A percentile compares a stretch with the other conserved stretches of the same genome.
phyloP scores from a whole-genome alignment of 2,329 filamentous ascomycete genomes.

The Fusarium praegraminearum region DNA sequence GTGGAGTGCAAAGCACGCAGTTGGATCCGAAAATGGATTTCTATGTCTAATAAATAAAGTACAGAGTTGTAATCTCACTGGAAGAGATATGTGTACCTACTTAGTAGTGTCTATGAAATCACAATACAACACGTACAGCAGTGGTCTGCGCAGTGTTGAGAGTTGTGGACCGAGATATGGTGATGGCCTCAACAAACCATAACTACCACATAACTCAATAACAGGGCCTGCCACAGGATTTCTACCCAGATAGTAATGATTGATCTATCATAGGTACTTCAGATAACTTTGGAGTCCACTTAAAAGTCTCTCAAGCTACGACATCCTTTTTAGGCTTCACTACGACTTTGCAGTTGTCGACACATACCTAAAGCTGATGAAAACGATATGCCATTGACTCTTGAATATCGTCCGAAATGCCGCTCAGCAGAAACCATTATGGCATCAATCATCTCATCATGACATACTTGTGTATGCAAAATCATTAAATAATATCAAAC shows the following conservation, averaged over 20 bases:
- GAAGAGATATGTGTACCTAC: neutral
- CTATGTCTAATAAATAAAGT: neutral
- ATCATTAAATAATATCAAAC: neutral
- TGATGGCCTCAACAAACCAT: neutral
- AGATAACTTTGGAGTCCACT: too few relatives aligned
- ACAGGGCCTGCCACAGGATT: too few relatives aligned
- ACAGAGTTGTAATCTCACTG: neutral
- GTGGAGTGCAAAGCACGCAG: neutral
- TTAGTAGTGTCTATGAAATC: neutral
- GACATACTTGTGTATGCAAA: too few relatives aligned
- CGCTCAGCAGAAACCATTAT: fast-evolving
- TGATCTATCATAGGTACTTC: neutral
- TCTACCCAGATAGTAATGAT: neutral
- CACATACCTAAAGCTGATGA: neutral
- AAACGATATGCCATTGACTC: neutral
- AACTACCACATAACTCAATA: neutral
- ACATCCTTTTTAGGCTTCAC: neutral
- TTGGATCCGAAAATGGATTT: conserved; percentile 2
- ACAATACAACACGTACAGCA: neutral
- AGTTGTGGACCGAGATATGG: neutral
- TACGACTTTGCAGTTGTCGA: neutral
- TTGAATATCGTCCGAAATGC: neutral
- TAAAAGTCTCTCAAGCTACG: neutral
- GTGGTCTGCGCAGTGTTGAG: neutral
- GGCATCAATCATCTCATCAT: too few relatives aligned